A percentile compares a stretch with the other conserved stretches of the same genome.
phyloP scores from a whole-genome alignment of 768 basidiomycete genomes.

The Trametes sanguinea region DNA sequence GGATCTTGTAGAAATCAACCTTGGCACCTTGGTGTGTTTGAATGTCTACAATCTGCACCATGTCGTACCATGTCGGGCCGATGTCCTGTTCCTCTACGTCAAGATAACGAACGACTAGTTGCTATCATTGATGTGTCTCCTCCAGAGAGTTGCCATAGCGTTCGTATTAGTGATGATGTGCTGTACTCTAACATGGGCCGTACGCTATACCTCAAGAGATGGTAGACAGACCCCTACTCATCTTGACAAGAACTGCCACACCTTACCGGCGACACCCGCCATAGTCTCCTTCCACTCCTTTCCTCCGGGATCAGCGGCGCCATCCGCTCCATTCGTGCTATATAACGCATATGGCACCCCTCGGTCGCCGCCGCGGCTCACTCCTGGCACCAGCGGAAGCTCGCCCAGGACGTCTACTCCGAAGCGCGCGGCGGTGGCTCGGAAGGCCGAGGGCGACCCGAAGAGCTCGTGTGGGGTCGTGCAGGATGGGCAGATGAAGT shows the following conservation, averaged over 20 bases:
- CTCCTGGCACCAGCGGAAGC: constrained; percentile 74
- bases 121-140: too few species aligned
- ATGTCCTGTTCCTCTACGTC: too few species aligned
- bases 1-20: too few species aligned
- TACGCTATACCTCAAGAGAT: not conserved
- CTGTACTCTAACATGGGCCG: not conserved
- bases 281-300: constrained; percentile 34
- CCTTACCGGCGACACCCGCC: constrained; percentile 31
- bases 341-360: constrained; percentile 57
- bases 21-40: too few species aligned
- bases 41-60: too few species aligned
- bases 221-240: not conserved
- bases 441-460: constrained; percentile 69
- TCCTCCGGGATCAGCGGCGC: constrained; percentile 5
- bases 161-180: too few species aligned
- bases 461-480: constrained; percentile 63
- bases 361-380: constrained; percentile 71
- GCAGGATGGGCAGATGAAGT: constrained; percentile 80
- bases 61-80: too few species aligned
- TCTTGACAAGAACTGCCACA: constrained; percentile 31
- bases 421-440: constrained; percentile 55
- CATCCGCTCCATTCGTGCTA: not conserved
- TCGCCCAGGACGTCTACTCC: constrained; percentile 71
- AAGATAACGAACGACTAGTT: too few species aligned
- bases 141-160: too few species aligned